Base-by-base conservation (phyloP, 1,139 yeast genomes). In the Debaryomyces fabryi region DNA sequence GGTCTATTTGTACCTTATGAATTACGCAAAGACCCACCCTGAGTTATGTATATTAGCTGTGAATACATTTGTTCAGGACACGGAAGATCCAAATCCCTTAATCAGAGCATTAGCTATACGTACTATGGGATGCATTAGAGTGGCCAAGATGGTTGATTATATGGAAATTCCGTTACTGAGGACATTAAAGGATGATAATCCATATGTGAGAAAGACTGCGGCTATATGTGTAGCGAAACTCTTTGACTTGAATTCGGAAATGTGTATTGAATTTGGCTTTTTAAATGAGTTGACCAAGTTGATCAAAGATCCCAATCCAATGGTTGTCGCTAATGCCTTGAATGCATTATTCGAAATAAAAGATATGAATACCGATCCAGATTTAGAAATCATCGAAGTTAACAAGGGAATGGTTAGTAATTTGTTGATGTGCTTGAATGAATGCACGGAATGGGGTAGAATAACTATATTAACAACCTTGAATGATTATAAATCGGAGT, bases 401-500 rank as follows among this genome's bases (percentile, higher is more conserved):
- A 71, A 76, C 52, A 52, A 73, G 13, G 73, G 71, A 25, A 74
- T 83, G 44, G 75, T 88, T 48, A 82, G 82, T 55, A 86, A 80
- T 63, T 78, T 93, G 52, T 74, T 95, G 52, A 76, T 84, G 56
- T 96, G 97, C 25, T 76, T 95, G 56, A 92, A 92, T 67, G 99
- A 95, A 69, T 93, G 98, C 69, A 92, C 98, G 1, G 99, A 95
- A 71, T 95, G 99, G 99, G 99, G 99, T 6, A 81, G 99, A 62
- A 88, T 93, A 56, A 85, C 97, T 2, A 88, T 95, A 42, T 76
- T 95, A 54, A 82, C 89, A 2, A 91, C 97, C 1, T 71, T 95
- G 55, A 78, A 90, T 8, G 92, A 87, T 44, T 93, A 86, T 64
- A 68, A 80, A 3, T 74, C 88, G 0, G 55, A 60, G 2, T 81